Conservation (phyloP, 306 rosid genomes). For the Abrus pulchellus region DNA sequence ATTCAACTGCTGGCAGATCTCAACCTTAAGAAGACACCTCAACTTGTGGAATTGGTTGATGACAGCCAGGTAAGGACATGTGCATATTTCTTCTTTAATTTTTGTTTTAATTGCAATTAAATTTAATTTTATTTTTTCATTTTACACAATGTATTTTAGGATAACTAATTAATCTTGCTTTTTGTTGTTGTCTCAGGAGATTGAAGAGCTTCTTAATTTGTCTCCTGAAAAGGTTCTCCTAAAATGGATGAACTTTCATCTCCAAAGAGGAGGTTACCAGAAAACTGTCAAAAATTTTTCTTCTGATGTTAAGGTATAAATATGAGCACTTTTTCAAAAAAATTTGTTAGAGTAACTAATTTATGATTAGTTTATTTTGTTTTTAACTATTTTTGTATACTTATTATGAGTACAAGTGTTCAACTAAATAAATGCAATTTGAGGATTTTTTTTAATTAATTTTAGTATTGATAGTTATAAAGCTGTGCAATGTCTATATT, state of each 20-base stretch:
- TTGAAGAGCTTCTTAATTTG: conserved; percentile 93
- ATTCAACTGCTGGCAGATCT: conserved; percentile 97
- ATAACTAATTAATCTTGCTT: conserved; percentile 36
- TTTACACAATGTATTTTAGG: conserved; percentile 18
- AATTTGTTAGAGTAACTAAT: not conserved
- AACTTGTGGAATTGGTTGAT: conserved; percentile 91
- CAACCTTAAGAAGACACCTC: conserved; percentile 96
- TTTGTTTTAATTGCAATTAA: conserved; percentile 25
- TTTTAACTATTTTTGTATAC: not conserved
- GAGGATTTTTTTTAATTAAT: not conserved
- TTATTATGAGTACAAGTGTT: not conserved
- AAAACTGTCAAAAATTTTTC: conserved; percentile 83
- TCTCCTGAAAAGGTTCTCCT: conserved; percentile 92
- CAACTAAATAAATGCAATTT: not conserved
- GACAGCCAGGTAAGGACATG: conserved; percentile 70
- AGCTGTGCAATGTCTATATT: not conserved
- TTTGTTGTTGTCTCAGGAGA: conserved; percentile 66
- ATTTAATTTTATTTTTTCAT: conserved; percentile 8
- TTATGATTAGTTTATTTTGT: not conserved
- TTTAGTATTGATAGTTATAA: not conserved
- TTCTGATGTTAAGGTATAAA: conserved; percentile 88
- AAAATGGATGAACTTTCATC: conserved; percentile 98
- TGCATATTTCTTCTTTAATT: conserved; percentile 3
- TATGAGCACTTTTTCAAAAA: conserved; percentile 27
- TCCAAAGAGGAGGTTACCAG: conserved; percentile 86